Percentiles rank a stretch among this genome's conserved stretches.
These are phyloP conservation scores for Capsicum pubescens DNA, from an alignment of 257 asterid species.

Conservation along the genomic window DNA sequence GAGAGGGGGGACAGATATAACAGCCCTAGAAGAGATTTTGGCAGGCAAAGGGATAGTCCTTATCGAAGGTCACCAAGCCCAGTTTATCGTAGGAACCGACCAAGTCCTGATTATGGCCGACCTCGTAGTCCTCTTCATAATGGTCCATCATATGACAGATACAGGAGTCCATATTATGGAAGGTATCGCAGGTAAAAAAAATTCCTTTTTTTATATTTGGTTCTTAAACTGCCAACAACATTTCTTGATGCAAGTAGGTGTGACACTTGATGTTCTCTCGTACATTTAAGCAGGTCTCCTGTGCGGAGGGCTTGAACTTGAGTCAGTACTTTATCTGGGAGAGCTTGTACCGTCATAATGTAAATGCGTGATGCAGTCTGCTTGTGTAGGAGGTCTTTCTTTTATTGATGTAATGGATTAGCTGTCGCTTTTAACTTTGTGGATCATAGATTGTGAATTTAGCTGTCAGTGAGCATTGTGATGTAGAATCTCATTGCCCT, in stretches of 20 bases:
- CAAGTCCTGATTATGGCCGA: slow-evolving; percentile 80
- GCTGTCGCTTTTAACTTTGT: not conserved
- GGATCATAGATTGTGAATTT: not conserved
- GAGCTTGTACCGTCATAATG: not conserved
- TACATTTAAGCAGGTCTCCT: slow-evolving; percentile 62
- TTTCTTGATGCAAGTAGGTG: not conserved
- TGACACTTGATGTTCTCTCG: not conserved
- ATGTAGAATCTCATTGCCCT: not conserved
- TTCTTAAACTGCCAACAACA: not conserved
- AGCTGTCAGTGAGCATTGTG: not conserved
- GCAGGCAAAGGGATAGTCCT: slow-evolving; percentile 64
- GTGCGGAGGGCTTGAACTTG: slow-evolving; percentile 53
- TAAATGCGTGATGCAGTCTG: slow-evolving; percentile 26
- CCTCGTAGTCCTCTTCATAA: slow-evolving; percentile 38
- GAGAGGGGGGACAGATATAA: slow-evolving; percentile 63
- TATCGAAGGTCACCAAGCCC: slow-evolving; percentile 77
- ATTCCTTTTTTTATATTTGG: not conserved
- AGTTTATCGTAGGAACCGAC: slow-evolving; percentile 54
- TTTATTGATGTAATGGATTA: not conserved
- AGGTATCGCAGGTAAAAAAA: slow-evolving; percentile 59
- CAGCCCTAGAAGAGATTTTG: slow-evolving; percentile 69
- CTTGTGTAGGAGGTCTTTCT: not conserved
- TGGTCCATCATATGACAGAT: slow-evolving; percentile 59
- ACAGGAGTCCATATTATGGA: slow-evolving; percentile 69
- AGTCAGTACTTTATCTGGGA: not conserved